Percentiles rank a stretch among this genome's conserved stretches.
These are phyloP conservation scores for Phyllostachys edulis DNA, from an alignment of 176 grass and related monocot species.

Conservation along the genomic window DNA sequence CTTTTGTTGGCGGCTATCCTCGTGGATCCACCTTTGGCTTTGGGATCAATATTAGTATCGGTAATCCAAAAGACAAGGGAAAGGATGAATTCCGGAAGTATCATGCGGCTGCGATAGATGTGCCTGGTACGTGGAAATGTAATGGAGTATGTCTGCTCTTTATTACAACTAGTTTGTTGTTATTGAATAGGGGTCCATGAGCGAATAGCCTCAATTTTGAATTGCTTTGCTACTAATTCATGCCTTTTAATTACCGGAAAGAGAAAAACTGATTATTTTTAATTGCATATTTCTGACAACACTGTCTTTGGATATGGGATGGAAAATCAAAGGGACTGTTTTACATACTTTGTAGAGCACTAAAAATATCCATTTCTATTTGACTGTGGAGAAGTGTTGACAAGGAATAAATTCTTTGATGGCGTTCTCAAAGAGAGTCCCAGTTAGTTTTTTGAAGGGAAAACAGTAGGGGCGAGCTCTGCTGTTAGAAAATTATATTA, in stretches of 20 bases:
- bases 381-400: not conserved
- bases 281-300: not conserved
- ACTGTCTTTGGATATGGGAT: not conserved
- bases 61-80: constrained; percentile 63
- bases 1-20: constrained; percentile 89
- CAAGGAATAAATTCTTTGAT: not conserved
- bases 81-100: constrained; percentile 85
- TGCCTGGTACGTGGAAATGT: constrained; percentile 63
- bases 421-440: not conserved
- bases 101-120: constrained; percentile 74
- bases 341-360: not conserved
- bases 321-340: not conserved
- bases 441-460: not conserved
- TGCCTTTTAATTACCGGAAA: not conserved
- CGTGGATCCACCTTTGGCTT: constrained; percentile 82
- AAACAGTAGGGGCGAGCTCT: not conserved
- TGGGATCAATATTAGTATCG: constrained; percentile 42
- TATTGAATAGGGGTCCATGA: not conserved
- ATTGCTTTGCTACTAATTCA: not conserved
- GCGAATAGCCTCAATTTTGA: too few relatives aligned
- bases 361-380: not conserved
- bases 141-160: not conserved
- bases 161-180: constrained; percentile 2
- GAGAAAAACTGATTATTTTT: not conserved
- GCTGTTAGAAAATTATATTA: not conserved